phyloP scores from a whole-genome alignment of 352 stramenopile species.

The Albugo laibachii region DNA sequence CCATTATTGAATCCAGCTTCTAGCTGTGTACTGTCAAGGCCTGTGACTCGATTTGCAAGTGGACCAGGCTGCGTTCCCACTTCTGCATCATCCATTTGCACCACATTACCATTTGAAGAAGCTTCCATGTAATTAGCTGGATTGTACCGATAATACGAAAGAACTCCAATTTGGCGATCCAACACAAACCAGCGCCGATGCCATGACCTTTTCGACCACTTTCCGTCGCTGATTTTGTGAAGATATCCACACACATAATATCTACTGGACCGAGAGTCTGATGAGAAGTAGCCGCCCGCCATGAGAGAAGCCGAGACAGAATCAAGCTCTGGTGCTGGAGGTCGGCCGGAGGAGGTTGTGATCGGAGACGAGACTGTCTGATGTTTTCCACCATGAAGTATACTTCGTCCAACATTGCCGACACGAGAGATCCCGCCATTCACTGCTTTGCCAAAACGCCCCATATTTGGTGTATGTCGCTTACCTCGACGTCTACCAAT shows the following conservation, averaged over 20 bases:
- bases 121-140: slow-evolving; percentile 41
- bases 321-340: too few relatives aligned
- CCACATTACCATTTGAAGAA: slow-evolving; percentile 42
- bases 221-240: slow-evolving; percentile 73
- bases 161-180: slow-evolving; percentile 39
- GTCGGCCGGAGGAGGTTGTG: too few relatives aligned
- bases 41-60: neutral
- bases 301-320: neutral
- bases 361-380: slow-evolving; percentile 2
- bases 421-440: slow-evolving; percentile 63
- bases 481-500: slow-evolving; percentile 1
- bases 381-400: slow-evolving; percentile 43
- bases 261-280: slow-evolving; percentile 53
- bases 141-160: slow-evolving; percentile 72
- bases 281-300: slow-evolving; percentile 21
- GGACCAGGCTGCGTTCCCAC: neutral
- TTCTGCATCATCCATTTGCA: slow-evolving; percentile 33
- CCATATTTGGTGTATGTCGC: slow-evolving; percentile 49
- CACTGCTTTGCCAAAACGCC: slow-evolving; percentile 49
- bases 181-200: slow-evolving; percentile 75
- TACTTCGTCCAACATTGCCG: slow-evolving; percentile 23
- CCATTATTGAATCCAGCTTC: too few relatives aligned
- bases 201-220: slow-evolving; percentile 67
- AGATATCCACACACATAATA: slow-evolving; percentile 69
- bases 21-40: too few relatives aligned